Evolutionary conservation across 176 grass and related monocot species (phyloP), one percentile per base, ranked within the genome.

Genomic region (Eremochloa ophiuroides): DNA sequence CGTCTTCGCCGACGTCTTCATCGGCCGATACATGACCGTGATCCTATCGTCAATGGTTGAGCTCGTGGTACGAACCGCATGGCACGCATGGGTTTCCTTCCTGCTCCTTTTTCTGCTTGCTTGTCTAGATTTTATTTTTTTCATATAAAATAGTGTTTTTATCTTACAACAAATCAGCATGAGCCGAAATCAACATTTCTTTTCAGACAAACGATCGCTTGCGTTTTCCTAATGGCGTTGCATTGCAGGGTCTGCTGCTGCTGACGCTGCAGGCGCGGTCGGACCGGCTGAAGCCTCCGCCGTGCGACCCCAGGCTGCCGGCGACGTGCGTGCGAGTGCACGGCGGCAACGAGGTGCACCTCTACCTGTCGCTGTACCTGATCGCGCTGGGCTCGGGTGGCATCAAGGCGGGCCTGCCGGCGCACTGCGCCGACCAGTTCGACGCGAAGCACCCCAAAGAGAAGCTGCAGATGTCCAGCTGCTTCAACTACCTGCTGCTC

Each of bases 401-500:
- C 15, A 90, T 87, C 62, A 89, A 93, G 81, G 94, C 89, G 30
- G 82, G 80, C 6, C 51, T 88, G 27, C 89, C 94, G 59, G 89
- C 87, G 46, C 94, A 94, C 55, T 79, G 87, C 69, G 94, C 89
- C 4, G 94, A 97, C 76, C 94, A 97, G 79, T 97, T 94, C 71
- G 87, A 97, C 31, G 73, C 66, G 29, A 89, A 82, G 55, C 85
- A 93, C 56, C 85, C 89, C 23, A 73, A 7, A 73, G 89, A 91
- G 82, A 53, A 34, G 77, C 67, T 62, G 11, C 85, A 88, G 61
- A 88, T 91, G 65, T 91, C 91, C 35, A 94, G 87, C 62, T 94
- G 87, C 94, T 97, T 97, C 94, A 97, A 97, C 87, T 94, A 87
- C 87, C 77, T 97, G 63, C 66, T 94, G 75, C 87, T 97, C 3